Percentiles rank a stretch among this genome's conserved stretches.
These are phyloP conservation scores for Ophiocordyceps unilateralis DNA, from an alignment of 2,329 filamentous ascomycete species.

Conservation along the genomic window DNA sequence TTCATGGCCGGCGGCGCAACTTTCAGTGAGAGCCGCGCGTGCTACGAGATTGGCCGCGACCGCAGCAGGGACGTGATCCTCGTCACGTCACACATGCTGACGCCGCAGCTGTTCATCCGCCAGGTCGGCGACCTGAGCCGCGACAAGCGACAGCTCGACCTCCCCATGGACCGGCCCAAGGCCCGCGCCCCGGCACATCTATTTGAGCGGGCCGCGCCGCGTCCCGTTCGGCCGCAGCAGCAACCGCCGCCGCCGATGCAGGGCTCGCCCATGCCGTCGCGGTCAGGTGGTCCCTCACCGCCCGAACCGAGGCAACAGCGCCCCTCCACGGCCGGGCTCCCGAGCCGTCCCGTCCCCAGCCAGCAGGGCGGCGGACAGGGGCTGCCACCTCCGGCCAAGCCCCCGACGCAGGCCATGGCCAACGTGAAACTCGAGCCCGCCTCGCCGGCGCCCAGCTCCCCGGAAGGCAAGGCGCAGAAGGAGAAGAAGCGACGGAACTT, in stretches of 20 bases:
- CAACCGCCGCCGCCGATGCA: background rate
- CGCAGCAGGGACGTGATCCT: conserved; percentile 73
- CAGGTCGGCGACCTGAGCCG: conserved; percentile 67
- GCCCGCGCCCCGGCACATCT: conserved; percentile 74
- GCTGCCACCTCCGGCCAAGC: conserved; percentile 8
- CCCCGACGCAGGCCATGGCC: conserved; percentile 37
- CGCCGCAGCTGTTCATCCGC: conserved; percentile 63
- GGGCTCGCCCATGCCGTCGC: background rate
- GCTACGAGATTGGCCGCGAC: conserved; percentile 67
- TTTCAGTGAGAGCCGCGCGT: conserved; percentile 74
- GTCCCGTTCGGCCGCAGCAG: conserved; percentile 8
- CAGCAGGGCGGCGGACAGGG: background rate
- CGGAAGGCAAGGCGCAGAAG: conserved; percentile 29
- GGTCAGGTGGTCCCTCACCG: conserved; percentile 6
- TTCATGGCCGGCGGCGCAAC: conserved; percentile 94
- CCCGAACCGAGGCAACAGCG: conserved; percentile 6
- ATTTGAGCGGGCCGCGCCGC: conserved; percentile 53
- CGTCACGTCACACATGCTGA: conserved; percentile 82
- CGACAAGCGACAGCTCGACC: conserved; percentile 57
- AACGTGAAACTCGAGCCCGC: conserved; percentile 29
- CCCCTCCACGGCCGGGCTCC: conserved; percentile 8
- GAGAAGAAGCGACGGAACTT: conserved; percentile 46
- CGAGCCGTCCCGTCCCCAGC: conserved; percentile 5
- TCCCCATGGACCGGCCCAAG: conserved; percentile 66
- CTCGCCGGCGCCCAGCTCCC: conserved; percentile 5